Evolutionary conservation across 2,329 filamentous ascomycete genomes (phyloP).

Genomic region (Claviceps spartinae): DNA sequence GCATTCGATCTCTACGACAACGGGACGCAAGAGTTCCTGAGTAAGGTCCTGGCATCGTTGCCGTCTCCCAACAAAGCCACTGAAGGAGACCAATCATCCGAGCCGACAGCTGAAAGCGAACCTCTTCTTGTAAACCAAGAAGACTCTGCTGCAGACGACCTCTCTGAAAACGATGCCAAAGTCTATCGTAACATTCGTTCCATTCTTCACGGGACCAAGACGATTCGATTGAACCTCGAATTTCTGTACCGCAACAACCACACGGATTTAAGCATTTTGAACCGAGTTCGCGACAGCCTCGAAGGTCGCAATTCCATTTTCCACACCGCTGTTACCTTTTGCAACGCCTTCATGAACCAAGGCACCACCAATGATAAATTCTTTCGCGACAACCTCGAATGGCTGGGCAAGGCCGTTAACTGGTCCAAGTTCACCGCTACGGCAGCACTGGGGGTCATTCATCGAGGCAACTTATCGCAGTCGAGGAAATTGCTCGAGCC

Average conservation of each 20-base stretch:
- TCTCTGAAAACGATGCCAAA: slow-evolving; percentile 39
- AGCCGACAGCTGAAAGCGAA: slow-evolving; percentile 30
- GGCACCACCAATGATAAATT: slow-evolving; percentile 97
- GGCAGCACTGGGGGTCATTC: slow-evolving; percentile 88
- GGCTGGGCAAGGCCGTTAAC: slow-evolving; percentile 96
- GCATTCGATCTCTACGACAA: slow-evolving; percentile 98
- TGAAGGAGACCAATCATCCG: slow-evolving; percentile 30
- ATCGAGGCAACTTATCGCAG: slow-evolving; percentile 86
- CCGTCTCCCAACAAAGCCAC: slow-evolving; percentile 39
- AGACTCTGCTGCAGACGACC: slow-evolving; percentile 40
- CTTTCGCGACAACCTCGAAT: slow-evolving; percentile 94
- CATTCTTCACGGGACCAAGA: slow-evolving; percentile 77
- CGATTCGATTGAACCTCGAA: slow-evolving; percentile 87
- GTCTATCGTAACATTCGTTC: slow-evolving; percentile 50
- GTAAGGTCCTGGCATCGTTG: slow-evolving; percentile 73
- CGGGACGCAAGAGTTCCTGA: slow-evolving; percentile 90
- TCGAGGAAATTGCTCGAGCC: slow-evolving; percentile 88
- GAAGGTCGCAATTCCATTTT: slow-evolving; percentile 97
- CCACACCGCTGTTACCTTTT: slow-evolving; percentile 92
- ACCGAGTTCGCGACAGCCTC: slow-evolving; percentile 90
- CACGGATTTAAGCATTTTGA: slow-evolving; percentile 80
- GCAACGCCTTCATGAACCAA: slow-evolving; percentile 98
- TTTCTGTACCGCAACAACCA: slow-evolving; percentile 94
- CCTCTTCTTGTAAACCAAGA: slow-evolving; percentile 36
- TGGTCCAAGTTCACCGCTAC: slow-evolving; percentile 99